Conservation (phyloP, 495 filamentous ascomycete species). For the Penicillium antarcticum region DNA sequence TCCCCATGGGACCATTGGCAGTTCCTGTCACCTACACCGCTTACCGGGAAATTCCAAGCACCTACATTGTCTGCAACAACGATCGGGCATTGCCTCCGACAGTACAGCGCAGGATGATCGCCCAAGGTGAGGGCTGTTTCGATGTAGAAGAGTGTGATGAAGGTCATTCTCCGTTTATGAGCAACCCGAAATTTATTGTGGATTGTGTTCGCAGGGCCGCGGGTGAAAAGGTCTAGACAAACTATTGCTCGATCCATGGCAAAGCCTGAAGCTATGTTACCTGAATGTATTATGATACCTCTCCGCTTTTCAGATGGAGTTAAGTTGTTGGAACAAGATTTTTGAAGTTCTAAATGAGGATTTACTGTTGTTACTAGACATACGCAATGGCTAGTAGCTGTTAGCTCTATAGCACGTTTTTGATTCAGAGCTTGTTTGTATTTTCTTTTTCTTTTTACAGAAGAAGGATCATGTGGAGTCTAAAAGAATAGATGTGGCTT, state of each 20-base stretch:
- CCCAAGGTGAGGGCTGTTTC: conserved; percentile 19
- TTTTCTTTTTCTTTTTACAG: too few relatives aligned
- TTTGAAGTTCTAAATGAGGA: too few relatives aligned
- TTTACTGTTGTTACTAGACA: too few relatives aligned
- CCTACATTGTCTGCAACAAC: conserved; percentile 34
- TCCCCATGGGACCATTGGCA: conserved; percentile 18
- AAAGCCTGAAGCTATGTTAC: too few relatives aligned
- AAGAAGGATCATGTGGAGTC: too few relatives aligned
- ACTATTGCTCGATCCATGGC: too few relatives aligned
- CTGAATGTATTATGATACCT: neutral
- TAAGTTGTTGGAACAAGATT: too few relatives aligned
- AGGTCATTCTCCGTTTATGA: conserved; percentile 30
- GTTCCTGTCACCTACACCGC: conserved; percentile 30
- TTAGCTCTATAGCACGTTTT: too few relatives aligned
- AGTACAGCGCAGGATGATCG: conserved; percentile 25
- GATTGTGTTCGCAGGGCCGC: conserved; percentile 22
- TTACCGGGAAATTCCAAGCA: conserved; percentile 25
- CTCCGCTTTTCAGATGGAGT: neutral
- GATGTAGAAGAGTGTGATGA: conserved; percentile 27
- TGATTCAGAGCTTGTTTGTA: too few relatives aligned
- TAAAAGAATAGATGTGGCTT: too few relatives aligned
- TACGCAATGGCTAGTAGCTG: too few relatives aligned
- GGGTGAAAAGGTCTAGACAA: conserved; percentile 12
- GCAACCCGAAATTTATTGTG: conserved; percentile 23
- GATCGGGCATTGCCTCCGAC: conserved; percentile 26